phyloP scores from a whole-genome alignment of 805 yeast genomes.

The Saccharomycopsis selenospora region DNA sequence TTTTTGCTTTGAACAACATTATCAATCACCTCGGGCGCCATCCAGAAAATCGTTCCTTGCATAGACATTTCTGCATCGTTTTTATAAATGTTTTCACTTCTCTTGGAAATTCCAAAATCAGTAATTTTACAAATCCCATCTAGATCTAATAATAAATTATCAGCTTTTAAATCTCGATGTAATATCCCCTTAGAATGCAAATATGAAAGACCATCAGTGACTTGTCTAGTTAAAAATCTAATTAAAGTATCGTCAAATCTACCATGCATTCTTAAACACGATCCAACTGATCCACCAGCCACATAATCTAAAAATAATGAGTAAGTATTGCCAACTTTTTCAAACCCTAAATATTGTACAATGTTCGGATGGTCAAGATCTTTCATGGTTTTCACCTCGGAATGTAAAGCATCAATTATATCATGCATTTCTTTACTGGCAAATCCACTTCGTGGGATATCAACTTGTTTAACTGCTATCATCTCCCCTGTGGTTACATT shows the following conservation, averaged over 20 bases:
- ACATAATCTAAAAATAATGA: constrained; percentile 91
- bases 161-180: constrained; percentile 94
- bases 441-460: constrained; percentile 42
- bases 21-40: constrained; percentile 98
- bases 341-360: constrained; percentile 94
- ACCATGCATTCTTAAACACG: constrained; percentile 75
- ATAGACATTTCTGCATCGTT: constrained; percentile 94
- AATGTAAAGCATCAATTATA: constrained; percentile 73
- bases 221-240: constrained; percentile 67
- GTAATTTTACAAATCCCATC: constrained; percentile 94
- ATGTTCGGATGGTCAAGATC: constrained; percentile 90
- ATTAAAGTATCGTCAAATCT: constrained; percentile 75
- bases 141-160: constrained; percentile 75
- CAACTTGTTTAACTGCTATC: constrained; percentile 97
- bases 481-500: constrained; percentile 96
- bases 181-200: constrained; percentile 80
- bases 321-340: constrained; percentile 61
- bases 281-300: constrained; percentile 95
- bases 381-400: constrained; percentile 90
- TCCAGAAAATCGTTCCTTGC: constrained; percentile 99
- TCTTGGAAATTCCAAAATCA: constrained; percentile 93
- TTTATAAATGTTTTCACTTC: constrained; percentile 75
- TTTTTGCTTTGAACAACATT: constrained; percentile 63
- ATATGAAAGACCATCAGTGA: constrained; percentile 78
- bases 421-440: constrained; percentile 43